phyloP scores from a whole-genome alignment of 2,329 filamentous ascomycete species.

The Drechslerella dactyloides region DNA sequence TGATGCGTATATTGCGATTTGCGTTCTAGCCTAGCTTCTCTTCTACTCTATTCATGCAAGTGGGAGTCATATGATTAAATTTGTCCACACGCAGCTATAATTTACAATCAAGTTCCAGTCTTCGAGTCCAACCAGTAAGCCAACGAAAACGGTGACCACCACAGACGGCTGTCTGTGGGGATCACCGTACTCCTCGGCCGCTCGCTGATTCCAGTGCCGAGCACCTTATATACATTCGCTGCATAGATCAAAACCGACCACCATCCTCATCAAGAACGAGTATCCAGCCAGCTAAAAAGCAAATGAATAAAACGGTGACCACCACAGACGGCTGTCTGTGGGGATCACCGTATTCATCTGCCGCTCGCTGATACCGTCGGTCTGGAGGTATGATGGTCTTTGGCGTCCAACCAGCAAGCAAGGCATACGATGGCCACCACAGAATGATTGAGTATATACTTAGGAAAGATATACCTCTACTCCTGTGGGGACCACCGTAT shows the following conservation, averaged over 20 bases:
- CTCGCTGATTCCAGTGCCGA: conserved; percentile 18
- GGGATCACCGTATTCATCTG: conserved; percentile 51
- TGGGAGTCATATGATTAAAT: too few species aligned
- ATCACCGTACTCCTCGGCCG: conserved; percentile 49
- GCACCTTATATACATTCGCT: not conserved
- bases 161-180: conserved; percentile 50
- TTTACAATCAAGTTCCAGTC: not conserved
- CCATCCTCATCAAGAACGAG: not conserved
- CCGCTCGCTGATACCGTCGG: conserved; percentile 32
- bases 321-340: conserved; percentile 50
- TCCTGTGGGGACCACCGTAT: conserved; percentile 51
- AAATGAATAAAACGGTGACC: conserved; percentile 49
- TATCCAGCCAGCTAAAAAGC: conserved; percentile 38
- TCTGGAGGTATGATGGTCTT: not conserved
- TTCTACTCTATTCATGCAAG: not conserved
- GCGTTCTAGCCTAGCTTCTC: not conserved
- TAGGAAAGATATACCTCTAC: conserved; percentile 51
- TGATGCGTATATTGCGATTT: not conserved
- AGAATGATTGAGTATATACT: conserved; percentile 49
- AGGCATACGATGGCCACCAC: conserved; percentile 48
- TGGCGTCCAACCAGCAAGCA: conserved; percentile 18
- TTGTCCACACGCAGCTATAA: not conserved
- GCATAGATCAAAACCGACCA: not conserved
- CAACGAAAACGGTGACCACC: conserved; percentile 47
- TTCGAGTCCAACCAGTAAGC: conserved; percentile 30